These are phyloP conservation scores for Termitomyces sp. DNA, from an alignment of 768 basidiomycete genomes.

Conservation along the genomic window DNA sequence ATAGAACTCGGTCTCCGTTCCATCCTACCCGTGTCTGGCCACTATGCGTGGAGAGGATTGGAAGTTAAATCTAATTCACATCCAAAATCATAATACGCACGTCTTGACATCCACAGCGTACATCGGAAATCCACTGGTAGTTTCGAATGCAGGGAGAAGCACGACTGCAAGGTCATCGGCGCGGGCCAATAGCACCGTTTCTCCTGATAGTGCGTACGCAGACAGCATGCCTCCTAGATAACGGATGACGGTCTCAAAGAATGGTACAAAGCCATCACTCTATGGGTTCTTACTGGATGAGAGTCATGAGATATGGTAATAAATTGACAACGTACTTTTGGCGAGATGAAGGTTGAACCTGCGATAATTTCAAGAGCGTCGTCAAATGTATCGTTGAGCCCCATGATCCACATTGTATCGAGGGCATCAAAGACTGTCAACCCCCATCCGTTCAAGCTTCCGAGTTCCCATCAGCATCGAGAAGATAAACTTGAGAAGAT, in stretches of 20 bases:
- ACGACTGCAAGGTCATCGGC: conserved; percentile 70
- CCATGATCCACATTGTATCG: conserved; percentile 83
- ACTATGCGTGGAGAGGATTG: conserved; percentile 18
- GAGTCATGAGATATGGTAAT: background rate
- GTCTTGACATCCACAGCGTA: conserved; percentile 60
- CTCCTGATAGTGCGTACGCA: conserved; percentile 68
- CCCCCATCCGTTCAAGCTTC: conserved; percentile 72
- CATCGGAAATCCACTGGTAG: conserved; percentile 62
- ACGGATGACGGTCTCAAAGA: conserved; percentile 80
- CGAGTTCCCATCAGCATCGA: background rate
- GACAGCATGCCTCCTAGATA: conserved; percentile 81
- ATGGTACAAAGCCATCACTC: conserved; percentile 34
- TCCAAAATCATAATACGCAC: conserved; percentile 25
- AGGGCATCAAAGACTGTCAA: conserved; percentile 72
- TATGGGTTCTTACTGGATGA: background rate
- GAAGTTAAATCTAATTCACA: background rate
- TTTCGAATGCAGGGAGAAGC: conserved; percentile 68
- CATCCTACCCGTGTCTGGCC: conserved; percentile 29
- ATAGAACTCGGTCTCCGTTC: conserved; percentile 24
- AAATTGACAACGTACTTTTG: conserved; percentile 20
- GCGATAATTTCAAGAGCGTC: conserved; percentile 49
- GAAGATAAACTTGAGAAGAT: background rate
- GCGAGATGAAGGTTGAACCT: conserved; percentile 38
- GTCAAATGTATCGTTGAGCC: conserved; percentile 56
- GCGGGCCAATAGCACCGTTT: conserved; percentile 53